Evolutionary conservation across 2,329 filamentous ascomycete species (phyloP).

Genomic region (Gnomoniopsis smithogilvyi): DNA sequence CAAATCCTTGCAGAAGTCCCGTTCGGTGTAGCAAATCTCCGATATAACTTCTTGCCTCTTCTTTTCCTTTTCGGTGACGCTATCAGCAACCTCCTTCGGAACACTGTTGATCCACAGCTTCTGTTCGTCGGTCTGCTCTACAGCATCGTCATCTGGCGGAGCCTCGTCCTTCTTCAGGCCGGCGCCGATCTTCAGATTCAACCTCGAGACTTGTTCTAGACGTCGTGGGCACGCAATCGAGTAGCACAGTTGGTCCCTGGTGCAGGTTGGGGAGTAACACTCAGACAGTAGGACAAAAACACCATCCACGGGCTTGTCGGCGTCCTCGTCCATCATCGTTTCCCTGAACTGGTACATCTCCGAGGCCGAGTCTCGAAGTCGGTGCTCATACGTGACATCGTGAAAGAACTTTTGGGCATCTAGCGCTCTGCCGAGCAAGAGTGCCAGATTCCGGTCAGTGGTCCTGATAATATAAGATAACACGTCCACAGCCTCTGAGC

Average conservation of each 20-base stretch:
- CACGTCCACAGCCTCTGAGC: slow-evolving; percentile 91
- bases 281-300: slow-evolving; percentile 96
- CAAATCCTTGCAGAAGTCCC: slow-evolving; percentile 97
- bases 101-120: slow-evolving; percentile 99
- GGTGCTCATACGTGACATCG: slow-evolving; percentile 97
- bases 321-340: slow-evolving; percentile 79
- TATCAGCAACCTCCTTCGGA: slow-evolving; percentile 89
- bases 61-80: slow-evolving; percentile 86
- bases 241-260: slow-evolving; percentile 91
- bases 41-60: slow-evolving; percentile 98
- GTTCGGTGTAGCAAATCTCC: slow-evolving; percentile 96
- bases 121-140: slow-evolving; percentile 80
- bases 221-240: slow-evolving; percentile 94
- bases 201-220: slow-evolving; percentile 87
- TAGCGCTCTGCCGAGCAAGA: slow-evolving; percentile 84
- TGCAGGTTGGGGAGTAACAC: slow-evolving; percentile 97
- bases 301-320: slow-evolving; percentile 79
- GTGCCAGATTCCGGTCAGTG: slow-evolving; percentile 88
- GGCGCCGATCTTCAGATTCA: slow-evolving; percentile 91
- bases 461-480: slow-evolving; percentile 97
- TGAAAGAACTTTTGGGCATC: slow-evolving; percentile 99
- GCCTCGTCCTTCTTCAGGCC: slow-evolving; percentile 68
- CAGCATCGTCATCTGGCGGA: slow-evolving; percentile 71
- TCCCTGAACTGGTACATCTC: slow-evolving; percentile 98
- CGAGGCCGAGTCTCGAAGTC: slow-evolving; percentile 85